phyloP scores from a whole-genome alignment of 805 yeast genomes.

The Phaffomyces opuntiae region DNA sequence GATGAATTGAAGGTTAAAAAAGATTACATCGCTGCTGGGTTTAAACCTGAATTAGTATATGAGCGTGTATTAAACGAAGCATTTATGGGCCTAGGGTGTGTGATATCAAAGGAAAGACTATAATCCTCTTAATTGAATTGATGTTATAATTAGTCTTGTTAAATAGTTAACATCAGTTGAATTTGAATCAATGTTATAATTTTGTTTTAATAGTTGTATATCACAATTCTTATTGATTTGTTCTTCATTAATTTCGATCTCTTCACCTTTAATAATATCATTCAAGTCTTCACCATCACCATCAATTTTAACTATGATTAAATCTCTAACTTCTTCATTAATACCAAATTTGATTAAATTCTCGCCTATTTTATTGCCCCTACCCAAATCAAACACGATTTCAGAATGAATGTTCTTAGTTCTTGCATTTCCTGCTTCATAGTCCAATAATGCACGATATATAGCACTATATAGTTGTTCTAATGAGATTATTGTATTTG shows the following conservation, averaged over 20 bases:
- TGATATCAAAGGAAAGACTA: constrained; percentile 54
- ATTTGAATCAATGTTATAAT: constrained; percentile 14
- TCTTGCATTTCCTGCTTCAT: constrained; percentile 38
- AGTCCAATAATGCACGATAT: constrained; percentile 53
- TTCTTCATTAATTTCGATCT: constrained; percentile 28
- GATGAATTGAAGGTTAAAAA: constrained; percentile 45
- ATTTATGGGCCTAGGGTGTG: constrained; percentile 82
- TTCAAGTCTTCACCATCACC: constrained; percentile 13
- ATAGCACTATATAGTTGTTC: constrained; percentile 60
- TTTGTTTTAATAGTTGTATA: constrained; percentile 26
- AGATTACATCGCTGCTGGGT: constrained; percentile 81
- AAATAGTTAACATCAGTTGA: constrained; percentile 13
- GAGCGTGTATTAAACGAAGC: constrained; percentile 81
- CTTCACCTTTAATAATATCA: constrained; percentile 27
- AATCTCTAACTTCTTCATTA: constrained; percentile 35
- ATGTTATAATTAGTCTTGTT: constrained; percentile 38
- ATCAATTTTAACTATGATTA: constrained; percentile 43
- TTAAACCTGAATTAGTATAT: constrained; percentile 61
- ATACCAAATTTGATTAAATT: constrained; percentile 68
- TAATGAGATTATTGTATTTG: constrained; percentile 45
- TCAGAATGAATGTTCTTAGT: constrained; percentile 70
- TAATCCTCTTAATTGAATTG: constrained; percentile 42
- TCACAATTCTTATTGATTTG: constrained; percentile 27
- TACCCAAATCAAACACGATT: constrained; percentile 59
- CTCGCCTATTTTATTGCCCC: constrained; percentile 65